These are phyloP conservation scores for Filobasidium uniguttulatum DNA, from an alignment of 1,284 basidiomycete genomes.

Conservation along the genomic window DNA sequence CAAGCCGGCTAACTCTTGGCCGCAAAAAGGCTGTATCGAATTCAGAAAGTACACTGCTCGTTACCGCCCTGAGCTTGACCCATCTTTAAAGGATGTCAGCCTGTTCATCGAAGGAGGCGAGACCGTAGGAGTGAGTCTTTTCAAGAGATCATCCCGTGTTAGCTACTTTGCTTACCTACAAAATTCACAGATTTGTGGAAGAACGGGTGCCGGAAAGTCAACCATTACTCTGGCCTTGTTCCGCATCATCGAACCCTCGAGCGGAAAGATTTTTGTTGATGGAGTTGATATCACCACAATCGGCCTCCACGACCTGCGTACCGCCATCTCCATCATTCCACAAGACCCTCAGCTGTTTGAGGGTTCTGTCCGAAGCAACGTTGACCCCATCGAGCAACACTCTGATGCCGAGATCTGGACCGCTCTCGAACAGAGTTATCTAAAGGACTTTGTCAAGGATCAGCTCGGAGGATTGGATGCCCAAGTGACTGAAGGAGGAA, in stretches of 20 bases:
- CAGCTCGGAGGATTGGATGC: conserved; percentile 61
- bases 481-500: conserved; percentile 61
- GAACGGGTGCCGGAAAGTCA: conserved; percentile 88
- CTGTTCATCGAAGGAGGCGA: conserved; percentile 53
- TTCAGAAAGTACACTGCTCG: conserved; percentile 68
- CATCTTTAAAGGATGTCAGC: conserved; percentile 60
- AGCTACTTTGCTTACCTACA: neutral
- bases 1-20: conserved; percentile 57
- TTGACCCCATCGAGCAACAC: conserved; percentile 25
- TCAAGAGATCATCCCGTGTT: neutral
- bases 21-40: conserved; percentile 56
- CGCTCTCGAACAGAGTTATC: conserved; percentile 55
- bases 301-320: conserved; percentile 57
- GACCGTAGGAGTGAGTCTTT: conserved; percentile 49
- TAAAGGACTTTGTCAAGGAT: conserved; percentile 48
- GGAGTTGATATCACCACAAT: conserved; percentile 68
- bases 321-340: conserved; percentile 73
- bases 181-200: conserved; percentile 47
- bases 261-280: conserved; percentile 69
- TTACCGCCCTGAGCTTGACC: conserved; percentile 68
- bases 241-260: conserved; percentile 61
- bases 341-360: conserved; percentile 72
- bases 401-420: conserved; percentile 58
- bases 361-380: conserved; percentile 55
- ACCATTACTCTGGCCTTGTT: conserved; percentile 48